Evolutionary conservation across 495 filamentous ascomycete species (phyloP), one percentile per base, ranked within the genome.

Genomic region (Daldinia vernicosa): DNA sequence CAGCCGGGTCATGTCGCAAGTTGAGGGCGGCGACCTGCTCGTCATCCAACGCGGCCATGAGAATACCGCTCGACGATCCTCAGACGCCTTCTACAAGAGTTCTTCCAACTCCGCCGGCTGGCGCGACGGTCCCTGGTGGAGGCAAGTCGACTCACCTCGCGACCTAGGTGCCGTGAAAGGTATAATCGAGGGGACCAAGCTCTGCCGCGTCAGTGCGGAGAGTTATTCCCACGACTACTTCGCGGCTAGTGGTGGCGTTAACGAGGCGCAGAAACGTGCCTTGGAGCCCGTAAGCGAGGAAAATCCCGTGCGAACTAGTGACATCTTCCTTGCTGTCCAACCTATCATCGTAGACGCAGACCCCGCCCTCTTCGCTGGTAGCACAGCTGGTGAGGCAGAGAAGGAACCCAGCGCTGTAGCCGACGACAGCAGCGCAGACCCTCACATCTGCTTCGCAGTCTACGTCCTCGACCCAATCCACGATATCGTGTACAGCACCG

Each of bases 61-160:
- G 77, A 93, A 90, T 27, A 87, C 89, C 5, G 89, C 89, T 9
- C 86, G 87, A 28, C 91, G 90, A 59, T 86, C 89, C 8, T 85
- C 87, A 14, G 83, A 84, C 30, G 86, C 82, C 24, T 82, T 84
- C 58, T 92, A 90, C 65, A 84, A 82, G 43, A 86, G 90, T 30
- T 80, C 82, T 57, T 69, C 74, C 7, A 82, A 84, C 51, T 73
- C 79, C 1, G 82, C 81, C 60, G 90, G 90, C 56, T 97, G 94
- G 94, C 89, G 87, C 61, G 94, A 97, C 74, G 96, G 95, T 0
- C 95, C 95, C 0, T 99, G 95, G 95, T 99, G 95, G 94, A 87
- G 94, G 27, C 88, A 90, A 45, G 82, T 86, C 47, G 87, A 88
- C 45, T 84, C 82, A 27, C 85, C 89, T 55, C 90, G 96, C 50